phyloP scores from a whole-genome alignment of 2,329 filamentous ascomycete genomes.

The Cladosporium sp. region DNA sequence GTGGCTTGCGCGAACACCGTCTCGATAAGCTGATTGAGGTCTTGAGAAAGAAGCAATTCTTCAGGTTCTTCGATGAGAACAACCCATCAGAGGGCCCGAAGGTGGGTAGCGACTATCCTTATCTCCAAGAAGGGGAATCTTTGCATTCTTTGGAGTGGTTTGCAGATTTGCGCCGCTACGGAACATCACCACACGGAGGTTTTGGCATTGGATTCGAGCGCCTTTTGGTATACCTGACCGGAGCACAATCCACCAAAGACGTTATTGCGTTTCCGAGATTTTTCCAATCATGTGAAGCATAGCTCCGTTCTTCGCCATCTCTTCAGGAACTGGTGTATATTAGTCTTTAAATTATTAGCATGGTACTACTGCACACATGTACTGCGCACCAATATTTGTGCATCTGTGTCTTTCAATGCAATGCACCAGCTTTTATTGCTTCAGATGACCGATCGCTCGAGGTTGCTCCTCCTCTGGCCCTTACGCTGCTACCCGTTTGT shows the following conservation, averaged over 20 bases:
- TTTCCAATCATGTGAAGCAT: neutral
- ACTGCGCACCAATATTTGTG: no score
- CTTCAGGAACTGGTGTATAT: no score
- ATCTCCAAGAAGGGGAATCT: neutral
- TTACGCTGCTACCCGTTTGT: no score
- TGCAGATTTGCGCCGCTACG: slow-evolving; percentile 1
- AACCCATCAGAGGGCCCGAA: neutral
- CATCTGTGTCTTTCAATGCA: no score
- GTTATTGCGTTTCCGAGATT: neutral
- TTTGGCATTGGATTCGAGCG: slow-evolving; percentile 2
- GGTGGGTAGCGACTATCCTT: neutral
- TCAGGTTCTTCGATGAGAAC: neutral
- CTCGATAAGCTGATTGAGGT: neutral
- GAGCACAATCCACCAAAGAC: neutral
- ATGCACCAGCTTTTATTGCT: no score
- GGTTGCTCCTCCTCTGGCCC: no score
- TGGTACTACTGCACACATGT: no score
- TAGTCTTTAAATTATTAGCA: no score
- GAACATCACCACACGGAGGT: neutral
- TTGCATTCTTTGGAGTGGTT: neutral
- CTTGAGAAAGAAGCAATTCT: neutral
- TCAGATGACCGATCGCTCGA: no score
- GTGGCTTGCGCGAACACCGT: neutral
- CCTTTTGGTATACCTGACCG: neutral
- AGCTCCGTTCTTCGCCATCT: no score